Conservation (phyloP, 148 eudicot genomes). For the Rheum nobile region DNA sequence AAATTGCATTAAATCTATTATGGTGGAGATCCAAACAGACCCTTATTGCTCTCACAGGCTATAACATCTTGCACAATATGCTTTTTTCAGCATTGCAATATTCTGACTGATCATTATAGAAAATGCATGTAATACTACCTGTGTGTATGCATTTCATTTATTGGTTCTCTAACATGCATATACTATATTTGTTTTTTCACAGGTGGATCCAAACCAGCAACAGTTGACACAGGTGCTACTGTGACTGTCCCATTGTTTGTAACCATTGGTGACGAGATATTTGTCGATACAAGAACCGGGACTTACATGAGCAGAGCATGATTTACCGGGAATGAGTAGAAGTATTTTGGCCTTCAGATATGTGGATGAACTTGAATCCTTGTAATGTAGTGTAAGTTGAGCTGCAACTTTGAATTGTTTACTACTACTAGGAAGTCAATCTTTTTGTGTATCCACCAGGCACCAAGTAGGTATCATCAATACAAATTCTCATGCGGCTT, state of each 20-base stretch:
- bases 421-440: background rate
- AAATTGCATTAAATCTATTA: too few species aligned
- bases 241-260: constrained; percentile 82
- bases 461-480: background rate
- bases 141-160: too few species aligned
- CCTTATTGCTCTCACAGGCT: background rate
- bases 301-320: constrained; percentile 66
- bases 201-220: constrained; percentile 84
- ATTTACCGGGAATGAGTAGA: background rate
- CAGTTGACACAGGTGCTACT: constrained; percentile 71
- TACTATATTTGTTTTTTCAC: constrained; percentile 2
- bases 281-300: constrained; percentile 87
- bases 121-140: background rate
- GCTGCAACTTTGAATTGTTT: background rate
- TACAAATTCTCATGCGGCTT: background rate
- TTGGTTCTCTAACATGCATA: background rate
- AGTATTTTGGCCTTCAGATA: background rate
- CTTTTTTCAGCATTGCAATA: background rate
- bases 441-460: background rate
- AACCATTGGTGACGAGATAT: constrained; percentile 47
- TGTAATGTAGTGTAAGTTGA: constrained; percentile 1
- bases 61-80: background rate
- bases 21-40: too few species aligned
- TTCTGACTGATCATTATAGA: background rate
- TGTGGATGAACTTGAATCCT: background rate